Conservation (phyloP, 805 yeast genomes). For the Metschnikowia noctiluminum region DNA sequence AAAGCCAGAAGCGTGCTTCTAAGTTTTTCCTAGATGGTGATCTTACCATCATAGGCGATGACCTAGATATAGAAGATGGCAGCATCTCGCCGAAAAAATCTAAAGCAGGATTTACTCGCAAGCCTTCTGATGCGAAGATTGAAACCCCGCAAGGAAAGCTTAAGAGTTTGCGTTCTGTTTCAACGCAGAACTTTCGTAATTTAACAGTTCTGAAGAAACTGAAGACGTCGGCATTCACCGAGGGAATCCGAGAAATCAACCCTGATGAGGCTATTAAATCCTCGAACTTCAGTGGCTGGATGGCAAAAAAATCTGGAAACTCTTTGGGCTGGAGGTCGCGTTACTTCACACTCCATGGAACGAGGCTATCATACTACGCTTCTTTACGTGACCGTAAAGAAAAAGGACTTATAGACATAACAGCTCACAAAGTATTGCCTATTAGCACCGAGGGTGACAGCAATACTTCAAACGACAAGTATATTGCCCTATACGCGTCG, state of each 20-base stretch:
- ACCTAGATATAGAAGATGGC: conserved; percentile 32
- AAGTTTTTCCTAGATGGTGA: conserved; percentile 12
- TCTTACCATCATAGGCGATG: conserved; percentile 13
- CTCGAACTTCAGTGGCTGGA: conserved; percentile 88
- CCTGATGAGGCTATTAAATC: conserved; percentile 76
- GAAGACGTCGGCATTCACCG: conserved; percentile 77
- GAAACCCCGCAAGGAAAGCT: conserved; percentile 27
- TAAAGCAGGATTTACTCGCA: conserved; percentile 33
- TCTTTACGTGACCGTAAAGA: conserved; percentile 77
- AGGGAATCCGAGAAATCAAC: conserved; percentile 74
- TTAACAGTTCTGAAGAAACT: conserved; percentile 50
- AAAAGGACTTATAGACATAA: conserved; percentile 91
- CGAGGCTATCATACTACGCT: conserved; percentile 84
- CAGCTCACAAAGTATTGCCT: conserved; percentile 89
- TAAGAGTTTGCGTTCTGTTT: conserved; percentile 51
- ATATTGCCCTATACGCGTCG: conserved; percentile 85
- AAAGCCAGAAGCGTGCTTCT: conserved; percentile 11
- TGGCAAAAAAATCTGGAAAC: conserved; percentile 83
- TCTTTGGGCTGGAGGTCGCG: conserved; percentile 87
- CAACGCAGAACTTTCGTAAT: conserved; percentile 48
- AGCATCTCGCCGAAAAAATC: conserved; percentile 35
- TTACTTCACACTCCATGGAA: conserved; percentile 83
- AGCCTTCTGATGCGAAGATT: conserved; percentile 1
- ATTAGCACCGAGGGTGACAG: conserved; percentile 37
- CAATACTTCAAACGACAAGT: conserved; percentile 68